Conservation (phyloP, 345 rosid species). For the Theobroma cacao region DNA sequence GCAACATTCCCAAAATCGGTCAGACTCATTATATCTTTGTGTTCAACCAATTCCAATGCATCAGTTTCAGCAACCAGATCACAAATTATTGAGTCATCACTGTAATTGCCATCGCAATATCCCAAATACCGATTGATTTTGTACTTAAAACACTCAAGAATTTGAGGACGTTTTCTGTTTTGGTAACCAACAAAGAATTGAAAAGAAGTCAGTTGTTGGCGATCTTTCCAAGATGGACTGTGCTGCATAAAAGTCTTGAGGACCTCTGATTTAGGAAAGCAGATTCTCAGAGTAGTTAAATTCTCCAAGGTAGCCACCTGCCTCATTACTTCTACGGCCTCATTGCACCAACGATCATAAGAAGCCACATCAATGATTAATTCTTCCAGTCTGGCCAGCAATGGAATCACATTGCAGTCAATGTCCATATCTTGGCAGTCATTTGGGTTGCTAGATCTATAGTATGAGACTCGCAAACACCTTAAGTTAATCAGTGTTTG, state of each 20-base stretch:
- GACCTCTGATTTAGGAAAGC: neutral
- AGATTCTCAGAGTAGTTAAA: conserved; percentile 8
- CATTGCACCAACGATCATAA: conserved; percentile 1
- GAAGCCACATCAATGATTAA: conserved; percentile 16
- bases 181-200: conserved; percentile 8
- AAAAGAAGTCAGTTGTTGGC: conserved; percentile 5
- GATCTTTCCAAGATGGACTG: conserved; percentile 3
- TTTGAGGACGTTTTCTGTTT: neutral
- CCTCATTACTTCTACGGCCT: neutral
- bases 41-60: conserved; percentile 24
- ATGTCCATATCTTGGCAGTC: neutral
- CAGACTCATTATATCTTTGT: conserved; percentile 15
- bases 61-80: conserved; percentile 25
- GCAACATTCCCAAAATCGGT: conserved; percentile 4
- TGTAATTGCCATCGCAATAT: neutral
- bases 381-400: conserved; percentile 8
- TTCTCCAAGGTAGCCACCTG: conserved; percentile 5
- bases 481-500: neutral
- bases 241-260: conserved; percentile 2
- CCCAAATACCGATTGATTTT: conserved; percentile 6
- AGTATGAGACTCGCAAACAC: conserved; percentile 14
- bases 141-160: conserved; percentile 4
- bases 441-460: neutral
- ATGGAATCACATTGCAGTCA: conserved; percentile 4
- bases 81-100: neutral